Evolutionary conservation across 2,329 filamentous ascomycete genomes (phyloP).

Genomic region (Diplodia scrobiculata): DNA sequence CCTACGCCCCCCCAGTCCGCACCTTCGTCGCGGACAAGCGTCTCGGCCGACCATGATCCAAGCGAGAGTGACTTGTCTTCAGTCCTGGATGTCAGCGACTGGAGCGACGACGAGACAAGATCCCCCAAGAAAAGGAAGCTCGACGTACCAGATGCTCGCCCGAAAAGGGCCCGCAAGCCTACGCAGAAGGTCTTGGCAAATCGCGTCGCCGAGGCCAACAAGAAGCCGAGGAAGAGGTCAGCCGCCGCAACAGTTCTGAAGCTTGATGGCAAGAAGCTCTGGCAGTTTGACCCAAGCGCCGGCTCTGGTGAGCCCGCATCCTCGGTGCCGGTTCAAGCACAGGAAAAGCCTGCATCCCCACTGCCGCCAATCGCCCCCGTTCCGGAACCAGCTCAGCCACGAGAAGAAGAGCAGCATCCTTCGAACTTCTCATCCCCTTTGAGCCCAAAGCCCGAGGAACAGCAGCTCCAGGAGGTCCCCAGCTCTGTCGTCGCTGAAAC

Average conservation of each 20-base stretch:
- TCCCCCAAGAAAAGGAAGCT: neutral
- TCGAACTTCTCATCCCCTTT: no score
- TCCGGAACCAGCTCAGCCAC: no score
- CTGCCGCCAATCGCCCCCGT: neutral
- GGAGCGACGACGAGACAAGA: neutral
- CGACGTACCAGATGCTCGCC: neutral
- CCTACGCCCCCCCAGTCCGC: neutral
- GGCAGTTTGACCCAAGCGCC: neutral
- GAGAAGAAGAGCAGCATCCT: no score
- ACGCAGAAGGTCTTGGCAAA: neutral
- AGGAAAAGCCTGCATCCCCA: neutral
- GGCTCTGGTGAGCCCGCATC: neutral
- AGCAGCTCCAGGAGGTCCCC: no score
- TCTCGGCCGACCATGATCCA: neutral
- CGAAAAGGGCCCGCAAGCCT: neutral
- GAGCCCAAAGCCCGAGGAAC: no score
- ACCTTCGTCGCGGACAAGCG: neutral
- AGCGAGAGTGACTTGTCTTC: conserved; percentile 5
- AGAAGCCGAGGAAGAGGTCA: neutral
- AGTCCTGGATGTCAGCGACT: conserved; percentile 1
- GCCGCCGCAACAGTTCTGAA: neutral
- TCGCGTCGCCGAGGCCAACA: neutral
- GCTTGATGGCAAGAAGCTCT: neutral
- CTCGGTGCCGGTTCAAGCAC: neutral
- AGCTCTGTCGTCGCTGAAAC: no score